Conservation (phyloP, 768 basidiomycete species). For the Lentinula guzmanii region DNA sequence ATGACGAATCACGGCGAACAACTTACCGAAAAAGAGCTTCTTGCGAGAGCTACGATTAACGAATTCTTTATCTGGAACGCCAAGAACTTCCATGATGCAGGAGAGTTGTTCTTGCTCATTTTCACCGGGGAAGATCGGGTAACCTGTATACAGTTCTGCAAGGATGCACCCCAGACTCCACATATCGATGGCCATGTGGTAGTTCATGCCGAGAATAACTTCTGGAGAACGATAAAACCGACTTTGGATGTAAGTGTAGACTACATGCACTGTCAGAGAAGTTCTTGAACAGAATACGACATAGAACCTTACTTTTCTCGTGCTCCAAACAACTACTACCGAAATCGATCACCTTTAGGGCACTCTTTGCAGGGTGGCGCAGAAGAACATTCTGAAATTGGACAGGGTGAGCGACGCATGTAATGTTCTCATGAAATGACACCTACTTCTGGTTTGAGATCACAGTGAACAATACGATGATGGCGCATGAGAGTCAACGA, state of each 20-base stretch:
- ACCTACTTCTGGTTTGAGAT: constrained; percentile 93
- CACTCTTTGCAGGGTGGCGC: constrained; percentile 92
- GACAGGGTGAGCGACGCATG: constrained; percentile 1
- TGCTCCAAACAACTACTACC: constrained; percentile 98
- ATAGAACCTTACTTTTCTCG: constrained; percentile 79
- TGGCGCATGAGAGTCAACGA: constrained; percentile 92
- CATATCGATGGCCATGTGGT: constrained; percentile 99
- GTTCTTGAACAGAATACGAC: background rate
- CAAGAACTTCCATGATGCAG: constrained; percentile 99
- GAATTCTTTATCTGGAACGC: constrained; percentile 91
- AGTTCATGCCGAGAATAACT: constrained; percentile 98
- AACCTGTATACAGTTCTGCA: constrained; percentile 95
- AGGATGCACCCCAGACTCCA: constrained; percentile 99
- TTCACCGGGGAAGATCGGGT: constrained; percentile 98
- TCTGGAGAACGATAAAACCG: constrained; percentile 99
- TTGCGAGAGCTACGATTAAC: constrained; percentile 91
- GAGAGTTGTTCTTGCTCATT: constrained; percentile 98
- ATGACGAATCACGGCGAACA: background rate
- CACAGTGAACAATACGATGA: constrained; percentile 97
- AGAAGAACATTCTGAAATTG: constrained; percentile 79
- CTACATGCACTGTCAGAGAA: constrained; percentile 33
- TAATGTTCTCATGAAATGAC: background rate
- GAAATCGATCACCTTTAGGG: constrained; percentile 98
- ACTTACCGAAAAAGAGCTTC: constrained; percentile 92
- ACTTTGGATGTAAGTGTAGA: constrained; percentile 99